Evolutionary conservation across 306 rosid genomes (phyloP), one percentile per base, ranked within the genome.

Genomic region (Trichosanthes truncata): DNA sequence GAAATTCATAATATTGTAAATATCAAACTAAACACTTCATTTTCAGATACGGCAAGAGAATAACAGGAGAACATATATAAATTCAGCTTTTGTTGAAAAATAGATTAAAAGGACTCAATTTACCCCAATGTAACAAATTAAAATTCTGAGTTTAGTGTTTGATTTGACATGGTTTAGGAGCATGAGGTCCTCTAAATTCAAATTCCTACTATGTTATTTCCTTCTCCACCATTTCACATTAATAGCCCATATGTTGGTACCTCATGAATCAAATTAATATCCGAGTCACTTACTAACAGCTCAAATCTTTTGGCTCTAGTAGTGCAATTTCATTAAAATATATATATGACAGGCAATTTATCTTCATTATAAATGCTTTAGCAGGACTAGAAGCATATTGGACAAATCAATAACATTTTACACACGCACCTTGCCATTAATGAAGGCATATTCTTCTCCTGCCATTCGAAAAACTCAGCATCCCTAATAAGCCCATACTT

Each of bases 401-500:
- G 11, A 72, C 55, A 25, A 46, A 48, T 15, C 59, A 48, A 73
- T 26, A 46, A 48, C 14, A 74, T 74, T 46, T 26, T 14, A 74
- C 45, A 31, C 43, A 74, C 76, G 29, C 85, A 95, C 99, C 97
- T 91, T 17, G 92, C 87, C 89, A 95, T 81, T 57, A 95, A 82
- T 56, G 91, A 86, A 43, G 85, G 85, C 83, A 93, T 89, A 83
- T 95, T 95, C 86, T 88, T 90, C 92, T 93, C 97, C 83, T 91
- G 99, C 98, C 99, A 91, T 89, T 89, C 94, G 80, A 95, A 95
- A 86, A 95, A 93, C 40, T 89, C 86, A 53, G 97, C 90, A 84
- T 95, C 98, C 81, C 99, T 86, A 65, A 95, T 91, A 62, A 95
- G 97, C 48, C 99, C 99, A 73, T 90, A 93, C 85, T 95, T 95